These are phyloP conservation scores for Cryptococcus sp. DNA, from an alignment of 1,284 basidiomycete species.

Conservation along the genomic window DNA sequence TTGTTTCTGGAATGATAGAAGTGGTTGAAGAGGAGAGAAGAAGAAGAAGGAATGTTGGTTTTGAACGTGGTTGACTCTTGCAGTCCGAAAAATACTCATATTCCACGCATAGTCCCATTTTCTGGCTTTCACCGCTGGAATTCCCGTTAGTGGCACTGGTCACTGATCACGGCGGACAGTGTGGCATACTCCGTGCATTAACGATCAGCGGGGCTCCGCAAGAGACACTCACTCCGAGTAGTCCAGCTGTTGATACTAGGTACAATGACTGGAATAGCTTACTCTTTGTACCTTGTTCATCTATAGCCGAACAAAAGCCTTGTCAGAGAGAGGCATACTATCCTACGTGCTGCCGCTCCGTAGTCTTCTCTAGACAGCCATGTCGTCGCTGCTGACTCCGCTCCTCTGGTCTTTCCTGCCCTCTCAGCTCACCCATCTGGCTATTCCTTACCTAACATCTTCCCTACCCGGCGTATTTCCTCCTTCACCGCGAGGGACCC, in stretches of 20 bases:
- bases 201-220: not conserved
- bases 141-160: not conserved
- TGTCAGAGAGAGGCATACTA: no score
- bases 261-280: not conserved
- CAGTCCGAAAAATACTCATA: no score
- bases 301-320: no score
- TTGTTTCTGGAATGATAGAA: conserved; percentile 9
- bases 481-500: conserved; percentile 25
- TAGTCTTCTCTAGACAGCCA: no score
- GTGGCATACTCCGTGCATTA: not conserved
- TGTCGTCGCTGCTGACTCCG: conserved; percentile 27
- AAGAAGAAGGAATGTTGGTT: conserved; percentile 3
- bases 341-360: no score
- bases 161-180: not conserved
- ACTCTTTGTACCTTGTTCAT: not conserved
- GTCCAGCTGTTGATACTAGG: not conserved
- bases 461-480: conserved; percentile 35
- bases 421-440: conserved; percentile 27
- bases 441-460: conserved; percentile 32
- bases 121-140: not conserved
- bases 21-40: conserved; percentile 9
- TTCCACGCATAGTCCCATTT: no score
- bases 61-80: not conserved
- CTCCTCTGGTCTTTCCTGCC: conserved; percentile 44
- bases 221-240: not conserved